Base-by-base conservation (phyloP, 352 stramenopile genomes). In the Plasmopara viticola region DNA sequence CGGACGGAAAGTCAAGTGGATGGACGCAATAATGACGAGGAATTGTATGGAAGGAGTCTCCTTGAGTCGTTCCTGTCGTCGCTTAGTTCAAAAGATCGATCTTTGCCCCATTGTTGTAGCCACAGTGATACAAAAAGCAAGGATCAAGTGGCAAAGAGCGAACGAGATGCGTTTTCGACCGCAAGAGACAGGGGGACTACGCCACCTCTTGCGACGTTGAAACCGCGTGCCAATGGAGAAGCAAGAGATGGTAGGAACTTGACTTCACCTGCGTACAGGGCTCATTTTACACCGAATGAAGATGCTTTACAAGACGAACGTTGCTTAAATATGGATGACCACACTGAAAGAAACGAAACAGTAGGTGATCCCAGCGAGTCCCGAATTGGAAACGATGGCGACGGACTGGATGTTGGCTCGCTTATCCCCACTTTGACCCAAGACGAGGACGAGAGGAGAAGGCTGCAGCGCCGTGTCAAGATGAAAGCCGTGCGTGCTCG, bases 41-140 rank as follows among this genome's bases (percentile, higher is more conserved):
- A 88, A 56, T 55, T 86, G 33, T 86, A 85, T 56, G 71, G 86
- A 54, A 72, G 78, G 43, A 85, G 68, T 43, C 80, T 88, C 45
- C 73, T 88, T 53, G 78, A 88, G 58, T 88, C 78, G 35, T 86
- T 85, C 56, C 68, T 65, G 60, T 88, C 78, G 49, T 88, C 78
- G 41, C 66, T 87, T 52, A 83, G 74, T 41, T 87, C 77, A 46
- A 68, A 50, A 20, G 48, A 50, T 31, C 64, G 76, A 18, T 70
- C 69, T 51, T 87, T 73, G 10, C 66, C 63, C 31, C 6, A 35
- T 35, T 35, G 6, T 35, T 35, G 34, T 10, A 61, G 33, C 14
- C 47, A 42, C 25, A 62, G 51, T 39, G 48, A 38, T n/a, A 71
- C 58, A 12, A 62, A 55, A 9, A 58, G 43, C 28, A 51, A 25